Evolutionary conservation across 2,329 filamentous ascomycete species (phyloP).

Genomic region (Cryphonectria naterciae): DNA sequence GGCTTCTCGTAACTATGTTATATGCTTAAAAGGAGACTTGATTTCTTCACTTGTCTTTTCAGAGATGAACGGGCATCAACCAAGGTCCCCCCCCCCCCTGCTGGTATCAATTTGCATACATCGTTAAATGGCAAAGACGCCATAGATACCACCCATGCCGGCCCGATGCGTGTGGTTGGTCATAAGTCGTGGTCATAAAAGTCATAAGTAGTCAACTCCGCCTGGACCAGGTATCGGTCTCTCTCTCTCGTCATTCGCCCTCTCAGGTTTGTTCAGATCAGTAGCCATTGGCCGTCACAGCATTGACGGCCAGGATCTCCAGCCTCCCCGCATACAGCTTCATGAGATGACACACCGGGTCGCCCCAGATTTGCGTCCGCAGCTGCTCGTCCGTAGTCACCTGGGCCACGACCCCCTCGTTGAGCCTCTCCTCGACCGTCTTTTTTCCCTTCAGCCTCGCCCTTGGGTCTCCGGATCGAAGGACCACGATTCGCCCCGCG

Average conservation of each 20-base stretch:
- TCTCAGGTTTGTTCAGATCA: conserved; percentile 1
- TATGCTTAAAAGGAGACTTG: background rate
- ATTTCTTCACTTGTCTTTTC: background rate
- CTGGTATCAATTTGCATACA: background rate
- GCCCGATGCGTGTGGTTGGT: conserved; percentile 8
- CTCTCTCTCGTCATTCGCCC: background rate
- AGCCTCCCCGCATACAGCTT: conserved; percentile 73
- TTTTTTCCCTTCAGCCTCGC: conserved; percentile 47
- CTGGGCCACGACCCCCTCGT: conserved; percentile 69
- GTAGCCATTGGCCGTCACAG: conserved; percentile 55
- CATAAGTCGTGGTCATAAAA: conserved; percentile 5
- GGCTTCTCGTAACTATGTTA: background rate
- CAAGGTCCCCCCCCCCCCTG: no score
- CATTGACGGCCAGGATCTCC: conserved; percentile 71
- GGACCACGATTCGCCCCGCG: conserved; percentile 69
- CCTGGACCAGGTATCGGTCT: background rate
- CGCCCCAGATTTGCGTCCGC: conserved; percentile 75
- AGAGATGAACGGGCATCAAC: background rate
- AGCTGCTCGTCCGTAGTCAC: conserved; percentile 70
- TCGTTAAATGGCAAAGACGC: background rate
- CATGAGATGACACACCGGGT: conserved; percentile 82
- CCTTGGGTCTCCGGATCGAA: conserved; percentile 56
- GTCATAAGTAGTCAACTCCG: background rate
- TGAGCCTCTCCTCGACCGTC: conserved; percentile 54
- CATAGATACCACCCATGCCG: background rate